A percentile compares a stretch with the other conserved stretches of the same genome.
These are phyloP conservation scores for Boletus semigastroideus DNA, from an alignment of 1,284 basidiomycete genomes.

Conservation along the genomic window DNA sequence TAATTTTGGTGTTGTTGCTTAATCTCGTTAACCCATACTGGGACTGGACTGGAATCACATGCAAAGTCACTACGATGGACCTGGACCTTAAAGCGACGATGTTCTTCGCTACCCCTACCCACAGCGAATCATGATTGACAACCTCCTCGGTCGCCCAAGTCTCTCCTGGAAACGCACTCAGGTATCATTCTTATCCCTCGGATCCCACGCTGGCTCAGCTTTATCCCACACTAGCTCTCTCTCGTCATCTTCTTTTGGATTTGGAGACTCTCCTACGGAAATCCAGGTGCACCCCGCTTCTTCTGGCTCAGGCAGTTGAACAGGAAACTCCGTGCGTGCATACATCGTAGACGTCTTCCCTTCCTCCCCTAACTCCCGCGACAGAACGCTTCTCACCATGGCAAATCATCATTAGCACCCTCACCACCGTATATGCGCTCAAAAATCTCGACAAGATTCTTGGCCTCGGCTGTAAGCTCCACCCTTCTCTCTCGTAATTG, in stretches of 20 bases:
- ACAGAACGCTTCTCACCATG: constrained; percentile 89
- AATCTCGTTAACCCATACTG: background rate
- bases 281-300: constrained; percentile 64
- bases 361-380: background rate
- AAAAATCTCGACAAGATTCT: constrained; percentile 87
- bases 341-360: background rate
- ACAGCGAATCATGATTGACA: constrained; percentile 70
- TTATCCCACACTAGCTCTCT: constrained; percentile 56
- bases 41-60: constrained; percentile 37
- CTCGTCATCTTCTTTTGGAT: constrained; percentile 90
- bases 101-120: constrained; percentile 8
- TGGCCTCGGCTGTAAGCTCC: constrained; percentile 72
- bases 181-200: constrained; percentile 36
- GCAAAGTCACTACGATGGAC: constrained; percentile 12
- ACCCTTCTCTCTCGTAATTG: constrained; percentile 1
- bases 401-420: constrained; percentile 86
- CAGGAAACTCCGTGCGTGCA: constrained; percentile 54
- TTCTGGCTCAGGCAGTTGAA: constrained; percentile 64
- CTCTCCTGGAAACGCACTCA: constrained; percentile 76
- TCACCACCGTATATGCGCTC: constrained; percentile 84
- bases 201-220: background rate
- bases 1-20: background rate
- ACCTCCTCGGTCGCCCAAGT: constrained; percentile 76
- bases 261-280: constrained; percentile 74
- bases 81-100: constrained; percentile 12